Percentiles rank a stretch among this genome's conserved stretches.
Conservation (phyloP, 2,329 filamentous ascomycete species). For the Sphaerulina vaccinii region DNA sequence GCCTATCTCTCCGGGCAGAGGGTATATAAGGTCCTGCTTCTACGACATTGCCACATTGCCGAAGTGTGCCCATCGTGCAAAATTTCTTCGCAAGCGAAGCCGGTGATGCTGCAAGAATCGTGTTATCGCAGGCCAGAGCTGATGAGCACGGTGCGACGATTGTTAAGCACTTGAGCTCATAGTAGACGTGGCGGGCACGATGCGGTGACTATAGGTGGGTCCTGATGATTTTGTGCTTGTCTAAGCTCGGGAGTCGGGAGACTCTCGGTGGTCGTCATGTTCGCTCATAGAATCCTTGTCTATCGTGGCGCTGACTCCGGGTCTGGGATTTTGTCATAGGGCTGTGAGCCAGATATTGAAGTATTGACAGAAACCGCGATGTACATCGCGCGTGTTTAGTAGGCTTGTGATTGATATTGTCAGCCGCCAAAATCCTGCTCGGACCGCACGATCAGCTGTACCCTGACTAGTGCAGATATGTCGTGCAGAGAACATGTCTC, state of each 20-base stretch:
- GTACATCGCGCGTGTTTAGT: no score
- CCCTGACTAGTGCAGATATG: not conserved
- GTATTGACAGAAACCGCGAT: not conserved
- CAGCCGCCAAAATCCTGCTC: not conserved
- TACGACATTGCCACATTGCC: constrained; percentile 1
- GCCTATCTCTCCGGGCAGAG: no score
- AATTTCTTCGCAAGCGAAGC: constrained; percentile 9
- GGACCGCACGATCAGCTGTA: not conserved
- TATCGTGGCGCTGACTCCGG: not conserved
- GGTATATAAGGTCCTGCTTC: no score
- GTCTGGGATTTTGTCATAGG: not conserved
- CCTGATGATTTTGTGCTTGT: constrained; percentile 11
- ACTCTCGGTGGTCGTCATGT: constrained; percentile 15
- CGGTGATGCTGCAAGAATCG: constrained; percentile 4
- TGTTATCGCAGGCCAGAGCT: constrained; percentile 1
- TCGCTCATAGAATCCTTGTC: not conserved
- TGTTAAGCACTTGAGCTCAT: constrained; percentile 18
- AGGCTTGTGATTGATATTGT: no score
- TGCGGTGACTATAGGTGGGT: constrained; percentile 2
- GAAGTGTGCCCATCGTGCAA: constrained; percentile 14
- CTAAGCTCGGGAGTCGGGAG: constrained; percentile 3
- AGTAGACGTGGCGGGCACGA: constrained; percentile 6
- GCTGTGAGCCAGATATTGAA: not conserved
- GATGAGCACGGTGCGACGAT: constrained; percentile 9
- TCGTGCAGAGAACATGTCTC: not conserved